A percentile compares a stretch with the other conserved stretches of the same genome.
These are phyloP conservation scores for Quercus tomentella DNA, from an alignment of 331 rosid species.

Conservation along the genomic window DNA sequence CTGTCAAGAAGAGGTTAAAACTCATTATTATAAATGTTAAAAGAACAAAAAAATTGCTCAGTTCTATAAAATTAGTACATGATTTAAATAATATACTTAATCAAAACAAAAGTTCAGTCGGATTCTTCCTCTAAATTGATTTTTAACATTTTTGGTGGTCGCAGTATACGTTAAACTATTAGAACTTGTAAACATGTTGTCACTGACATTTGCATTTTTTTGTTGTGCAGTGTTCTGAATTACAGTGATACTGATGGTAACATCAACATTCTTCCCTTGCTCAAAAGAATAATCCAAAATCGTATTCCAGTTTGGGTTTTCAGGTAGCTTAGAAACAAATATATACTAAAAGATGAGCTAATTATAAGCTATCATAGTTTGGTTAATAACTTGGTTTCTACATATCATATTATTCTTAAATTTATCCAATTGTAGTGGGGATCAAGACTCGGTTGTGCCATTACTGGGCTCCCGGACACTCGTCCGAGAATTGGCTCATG, in stretches of 20 bases:
- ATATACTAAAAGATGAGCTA: neutral
- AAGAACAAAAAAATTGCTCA: neutral
- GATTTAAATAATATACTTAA: neutral
- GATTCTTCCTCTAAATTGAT: neutral
- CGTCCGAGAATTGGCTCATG: conserved; percentile 74
- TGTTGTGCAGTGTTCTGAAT: conserved; percentile 47
- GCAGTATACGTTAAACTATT: neutral
- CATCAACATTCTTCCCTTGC: conserved; percentile 70
- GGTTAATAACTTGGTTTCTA: neutral
- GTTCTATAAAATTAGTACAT: neutral
- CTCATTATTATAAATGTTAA: neutral
- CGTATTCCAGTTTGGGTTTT: conserved; percentile 82
- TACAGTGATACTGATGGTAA: conserved; percentile 58
- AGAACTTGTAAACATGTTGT: neutral
- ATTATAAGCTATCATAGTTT: neutral
- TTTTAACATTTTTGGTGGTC: neutral
- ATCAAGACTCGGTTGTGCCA: conserved; percentile 86
- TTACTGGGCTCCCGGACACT: conserved; percentile 75
- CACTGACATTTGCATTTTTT: neutral
- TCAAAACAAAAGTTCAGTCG: neutral
- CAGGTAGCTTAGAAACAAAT: conserved; percentile 44
- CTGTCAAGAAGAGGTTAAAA: neutral
- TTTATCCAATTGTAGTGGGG: conserved; percentile 51
- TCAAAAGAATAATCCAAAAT: conserved; percentile 61
- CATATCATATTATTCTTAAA: neutral